phyloP scores from a whole-genome alignment of 208 protist species.

The Leishmania guyanensis region DNA sequence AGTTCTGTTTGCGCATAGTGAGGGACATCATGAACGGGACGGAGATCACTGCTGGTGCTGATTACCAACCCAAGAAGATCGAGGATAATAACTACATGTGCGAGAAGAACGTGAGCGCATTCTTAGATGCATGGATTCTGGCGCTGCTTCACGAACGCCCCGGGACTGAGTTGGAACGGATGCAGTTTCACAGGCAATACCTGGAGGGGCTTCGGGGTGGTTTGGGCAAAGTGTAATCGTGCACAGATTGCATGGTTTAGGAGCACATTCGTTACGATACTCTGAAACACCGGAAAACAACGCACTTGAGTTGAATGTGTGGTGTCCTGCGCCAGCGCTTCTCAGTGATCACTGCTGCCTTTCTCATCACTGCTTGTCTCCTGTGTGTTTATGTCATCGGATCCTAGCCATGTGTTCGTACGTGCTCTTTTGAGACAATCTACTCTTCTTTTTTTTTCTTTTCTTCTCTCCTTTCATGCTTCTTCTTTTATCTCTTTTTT shows the following conservation, averaged over 20 bases:
- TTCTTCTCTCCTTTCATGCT: background rate
- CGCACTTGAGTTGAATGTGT: background rate
- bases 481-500: background rate
- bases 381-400: too few species aligned
- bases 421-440: background rate
- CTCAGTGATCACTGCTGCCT: background rate
- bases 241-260: background rate
- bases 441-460: background rate
- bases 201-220: conserved; percentile 43
- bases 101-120: conserved; percentile 74
- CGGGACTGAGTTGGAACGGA: conserved; percentile 52
- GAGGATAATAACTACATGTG: conserved; percentile 85
- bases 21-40: conserved; percentile 61
- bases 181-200: conserved; percentile 88
- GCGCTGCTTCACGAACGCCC: conserved; percentile 79
- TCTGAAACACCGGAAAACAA: background rate
- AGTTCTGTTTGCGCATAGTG: conserved; percentile 69
- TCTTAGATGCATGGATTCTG: conserved; percentile 89
- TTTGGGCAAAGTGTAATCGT: background rate
- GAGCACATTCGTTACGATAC: background rate
- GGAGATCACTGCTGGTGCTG: conserved; percentile 42
- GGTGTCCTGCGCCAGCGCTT: background rate
- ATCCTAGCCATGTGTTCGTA: background rate
- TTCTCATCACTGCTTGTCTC: background rate
- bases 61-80: conserved; percentile 64